Percentiles rank a stretch among this genome's conserved stretches.
Conservation (phyloP, 1,284 basidiomycete genomes). For the Porphyrellus sp. region DNA sequence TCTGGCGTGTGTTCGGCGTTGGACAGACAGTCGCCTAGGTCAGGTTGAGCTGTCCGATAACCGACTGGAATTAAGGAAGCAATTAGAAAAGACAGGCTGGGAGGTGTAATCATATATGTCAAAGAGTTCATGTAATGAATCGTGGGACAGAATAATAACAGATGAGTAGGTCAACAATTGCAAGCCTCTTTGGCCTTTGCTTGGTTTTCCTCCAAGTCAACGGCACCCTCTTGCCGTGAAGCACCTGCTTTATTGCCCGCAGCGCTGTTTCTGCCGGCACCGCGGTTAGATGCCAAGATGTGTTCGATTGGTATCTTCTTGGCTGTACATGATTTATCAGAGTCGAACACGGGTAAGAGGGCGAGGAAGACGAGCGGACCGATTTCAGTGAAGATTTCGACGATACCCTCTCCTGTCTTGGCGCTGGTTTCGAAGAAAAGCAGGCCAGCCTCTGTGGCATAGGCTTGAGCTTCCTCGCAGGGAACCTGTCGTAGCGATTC, state of each 20-base stretch:
- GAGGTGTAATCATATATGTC: constrained; percentile 27
- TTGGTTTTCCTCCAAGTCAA: constrained; percentile 73
- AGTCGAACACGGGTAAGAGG: constrained; percentile 1
- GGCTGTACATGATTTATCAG: constrained; percentile 47
- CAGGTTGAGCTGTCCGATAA: constrained; percentile 7
- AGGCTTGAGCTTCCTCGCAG: constrained; percentile 92
- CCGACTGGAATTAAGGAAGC: constrained; percentile 29
- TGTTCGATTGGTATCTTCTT: constrained; percentile 96
- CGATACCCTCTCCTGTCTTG: constrained; percentile 95
- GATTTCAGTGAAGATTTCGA: constrained; percentile 98
- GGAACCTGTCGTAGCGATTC: constrained; percentile 85
- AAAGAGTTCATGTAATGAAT: constrained; percentile 21
- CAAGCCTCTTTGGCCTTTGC: constrained; percentile 73
- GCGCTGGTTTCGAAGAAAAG: constrained; percentile 98
- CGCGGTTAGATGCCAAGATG: constrained; percentile 76
- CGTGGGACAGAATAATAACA: constrained; percentile 22
- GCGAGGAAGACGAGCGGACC: constrained; percentile 49
- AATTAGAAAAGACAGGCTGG: constrained; percentile 26
- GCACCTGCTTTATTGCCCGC: constrained; percentile 52
- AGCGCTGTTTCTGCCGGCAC: constrained; percentile 57
- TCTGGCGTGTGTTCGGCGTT: neutral
- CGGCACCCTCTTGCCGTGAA: constrained; percentile 52
- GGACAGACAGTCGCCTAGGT: neutral
- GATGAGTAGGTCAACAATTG: constrained; percentile 54
- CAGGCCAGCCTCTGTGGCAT: constrained; percentile 89